A percentile compares a stretch with the other conserved stretches of the same genome.
phyloP scores from a whole-genome alignment of 306 rosid genomes.

The Erythrophleum fordii region DNA sequence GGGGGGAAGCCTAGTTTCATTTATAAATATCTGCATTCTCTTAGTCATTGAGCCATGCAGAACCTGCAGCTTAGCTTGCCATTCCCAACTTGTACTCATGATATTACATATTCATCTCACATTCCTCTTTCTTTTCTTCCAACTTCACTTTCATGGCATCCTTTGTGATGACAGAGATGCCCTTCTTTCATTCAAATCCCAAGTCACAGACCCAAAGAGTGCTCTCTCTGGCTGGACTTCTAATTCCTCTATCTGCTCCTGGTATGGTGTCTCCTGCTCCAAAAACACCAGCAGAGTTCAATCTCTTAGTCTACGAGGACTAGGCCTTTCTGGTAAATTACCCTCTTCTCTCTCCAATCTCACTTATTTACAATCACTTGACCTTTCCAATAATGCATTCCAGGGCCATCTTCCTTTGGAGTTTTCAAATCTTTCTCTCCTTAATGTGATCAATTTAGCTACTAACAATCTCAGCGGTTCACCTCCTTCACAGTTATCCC shows the following conservation, averaged over 20 bases:
- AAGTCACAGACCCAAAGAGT: background rate
- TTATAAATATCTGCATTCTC: slow-evolving; percentile 23
- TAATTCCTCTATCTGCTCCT: background rate
- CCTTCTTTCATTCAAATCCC: slow-evolving; percentile 31
- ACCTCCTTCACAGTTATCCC: slow-evolving; percentile 39
- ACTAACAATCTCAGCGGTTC: slow-evolving; percentile 40
- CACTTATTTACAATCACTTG: slow-evolving; percentile 37
- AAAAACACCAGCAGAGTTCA: slow-evolving; percentile 37
- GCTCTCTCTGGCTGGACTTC: background rate
- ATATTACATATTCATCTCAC: background rate
- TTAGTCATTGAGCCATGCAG: background rate
- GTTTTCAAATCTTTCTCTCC: slow-evolving; percentile 26
- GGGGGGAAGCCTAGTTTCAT: background rate
- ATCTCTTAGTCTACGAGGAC: slow-evolving; percentile 38
- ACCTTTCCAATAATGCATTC: slow-evolving; percentile 39
- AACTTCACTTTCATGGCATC: slow-evolving; percentile 19
- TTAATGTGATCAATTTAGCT: slow-evolving; percentile 27
- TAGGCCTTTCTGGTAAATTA: slow-evolving; percentile 40
- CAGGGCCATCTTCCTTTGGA: slow-evolving; percentile 40
- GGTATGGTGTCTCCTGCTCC: slow-evolving; percentile 35
- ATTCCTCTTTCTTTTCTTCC: slow-evolving; percentile 25
- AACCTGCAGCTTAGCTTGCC: background rate
- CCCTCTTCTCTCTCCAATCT: slow-evolving; percentile 40
- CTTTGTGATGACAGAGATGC: slow-evolving; percentile 29
- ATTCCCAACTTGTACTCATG: background rate